Base-by-base conservation (phyloP, 345 rosid species). In the Triadica sebifera region DNA sequence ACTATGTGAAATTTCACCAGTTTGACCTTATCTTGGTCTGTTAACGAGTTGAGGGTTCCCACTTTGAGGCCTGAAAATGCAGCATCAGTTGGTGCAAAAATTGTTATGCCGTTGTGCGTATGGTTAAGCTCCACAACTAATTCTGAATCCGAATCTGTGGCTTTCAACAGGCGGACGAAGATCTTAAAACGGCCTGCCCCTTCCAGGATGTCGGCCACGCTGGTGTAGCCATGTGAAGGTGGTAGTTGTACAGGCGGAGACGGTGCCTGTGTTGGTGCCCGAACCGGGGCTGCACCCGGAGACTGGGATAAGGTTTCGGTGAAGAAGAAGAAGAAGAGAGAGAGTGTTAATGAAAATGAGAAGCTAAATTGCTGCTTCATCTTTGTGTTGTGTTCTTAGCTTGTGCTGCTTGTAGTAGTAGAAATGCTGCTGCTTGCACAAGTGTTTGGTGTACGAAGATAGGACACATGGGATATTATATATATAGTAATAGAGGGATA, bases 1-100 rank as follows among this genome's bases (percentile, higher is more conserved):
- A 78, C 65, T 43, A 77, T 75, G 47, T 83, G 86, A 75, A 77
- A 83, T 70, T 83, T 82, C 43, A 83, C 78, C 17, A 81, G 59
- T 57, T 80, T 74, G 0, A 74, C 79, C 78, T 83, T 82, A 17
- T 77, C 77, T 65, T 73, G 67, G 46, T 68, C 65, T 20, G 37
- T 75, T 50, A 75, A 50, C 6, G 58, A 29, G 43, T 69, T 69
- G 12, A 75, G 73, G 1, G 73, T 75, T 4, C 78, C 78, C 3
- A n/a, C n/a, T 68, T 59, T 59, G 17, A 75, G 73, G 13, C 66
- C 65, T 29, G 78, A 34, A 37, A 75, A 75, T 22, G 73, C 78
- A 55, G 49, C 46, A 60, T 75, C 78, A 41, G 49, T 75, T 3
- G 78, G 78, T 6, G 73, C 78, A 51, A 75, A 68, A n/a, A 75